Evolutionary conservation across 345 rosid genomes (phyloP), one percentile per base, ranked within the genome.

Genomic region (Toxicodendron radicans): DNA sequence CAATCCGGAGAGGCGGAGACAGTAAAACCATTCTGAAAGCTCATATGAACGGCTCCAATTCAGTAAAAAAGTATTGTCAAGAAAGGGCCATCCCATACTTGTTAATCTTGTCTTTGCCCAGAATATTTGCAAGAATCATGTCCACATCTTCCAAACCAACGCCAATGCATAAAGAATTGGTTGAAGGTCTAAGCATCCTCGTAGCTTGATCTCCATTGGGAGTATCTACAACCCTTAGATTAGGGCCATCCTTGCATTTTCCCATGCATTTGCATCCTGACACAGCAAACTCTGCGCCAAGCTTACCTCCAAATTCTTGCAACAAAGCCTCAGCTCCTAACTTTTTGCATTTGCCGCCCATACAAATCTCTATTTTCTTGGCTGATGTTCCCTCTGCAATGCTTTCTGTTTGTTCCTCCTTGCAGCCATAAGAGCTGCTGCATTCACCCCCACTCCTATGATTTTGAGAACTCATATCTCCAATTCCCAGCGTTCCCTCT

Each of bases 221-320:
- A 68, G 67, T 69, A 38, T 58, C 71, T 2, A 66, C 58, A 20
- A 88, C 78, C 76, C 87, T 84, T 10, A 87, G 85, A 54, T 90
- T 92, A 27, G 97, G 95, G 46, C 87, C 93, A 13, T 85, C 83
- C 64, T 82, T 79, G 85, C 97, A 92, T 80, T 87, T 92, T 3
- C 92, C 93, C 90, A 88, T 83, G 73, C 95, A 92, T 73, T 88
- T 92, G 84, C 93, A 92, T 57, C 83, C 86, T 43, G 83, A 86
- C 38, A 86, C 85, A 0, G 86, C 84, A 4, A 83, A 92, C 46
- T 88, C 85, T 1, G 63, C 30, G 1, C 89, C 87, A 59, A 85
- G 71, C 2, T 73, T 85, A 68, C 68, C 87, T 76, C 82, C 83
- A 80, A 92, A 86, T 74, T 82, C 91, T 58, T 85, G 84, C 64